These are phyloP conservation scores for Hemileccinum rubropunctum DNA, from an alignment of 768 basidiomycete genomes.

Conservation along the genomic window DNA sequence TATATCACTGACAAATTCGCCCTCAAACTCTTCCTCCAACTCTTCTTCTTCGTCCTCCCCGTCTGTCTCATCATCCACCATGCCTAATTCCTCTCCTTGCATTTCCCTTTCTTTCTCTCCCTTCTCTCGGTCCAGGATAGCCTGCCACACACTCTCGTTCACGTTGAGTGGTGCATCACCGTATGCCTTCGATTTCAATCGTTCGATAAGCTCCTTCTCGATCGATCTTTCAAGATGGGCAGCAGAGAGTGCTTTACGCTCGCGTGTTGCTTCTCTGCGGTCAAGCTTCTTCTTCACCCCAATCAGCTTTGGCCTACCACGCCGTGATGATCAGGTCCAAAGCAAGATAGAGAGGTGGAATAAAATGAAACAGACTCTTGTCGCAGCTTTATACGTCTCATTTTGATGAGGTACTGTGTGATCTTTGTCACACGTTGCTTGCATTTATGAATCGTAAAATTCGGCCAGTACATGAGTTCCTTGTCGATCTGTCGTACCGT, in stretches of 20 bases:
- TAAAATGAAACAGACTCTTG: conserved; percentile 61
- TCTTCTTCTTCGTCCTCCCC: conserved; percentile 47
- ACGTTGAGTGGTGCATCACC: conserved; percentile 97
- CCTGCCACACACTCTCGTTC: conserved; percentile 94
- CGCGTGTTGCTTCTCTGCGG: conserved; percentile 85
- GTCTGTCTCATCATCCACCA: conserved; percentile 55
- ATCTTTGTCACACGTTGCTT: conserved; percentile 99
- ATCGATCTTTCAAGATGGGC: conserved; percentile 94
- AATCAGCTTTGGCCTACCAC: conserved; percentile 78
- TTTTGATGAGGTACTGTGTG: conserved; percentile 98
- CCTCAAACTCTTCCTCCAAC: conserved; percentile 48
- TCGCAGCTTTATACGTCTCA: conserved; percentile 85
- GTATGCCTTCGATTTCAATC: conserved; percentile 94
- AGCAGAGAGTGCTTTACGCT: conserved; percentile 94
- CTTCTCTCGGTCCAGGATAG: conserved; percentile 82
- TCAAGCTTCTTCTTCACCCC: conserved; percentile 98
- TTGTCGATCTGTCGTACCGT: conserved; percentile 71
- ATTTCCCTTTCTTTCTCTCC: conserved; percentile 42
- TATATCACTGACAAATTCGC: conserved; percentile 58
- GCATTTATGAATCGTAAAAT: conserved; percentile 97
- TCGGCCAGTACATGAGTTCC: conserved; percentile 97
- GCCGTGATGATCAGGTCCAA: background rate
- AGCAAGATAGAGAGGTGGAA: background rate
- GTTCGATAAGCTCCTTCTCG: conserved; percentile 93
- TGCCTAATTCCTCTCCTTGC: conserved; percentile 40